These are phyloP conservation scores for Entomortierella parvispora DNA, from an alignment of 192 early-diverging fungal species.

Conservation along the genomic window DNA sequence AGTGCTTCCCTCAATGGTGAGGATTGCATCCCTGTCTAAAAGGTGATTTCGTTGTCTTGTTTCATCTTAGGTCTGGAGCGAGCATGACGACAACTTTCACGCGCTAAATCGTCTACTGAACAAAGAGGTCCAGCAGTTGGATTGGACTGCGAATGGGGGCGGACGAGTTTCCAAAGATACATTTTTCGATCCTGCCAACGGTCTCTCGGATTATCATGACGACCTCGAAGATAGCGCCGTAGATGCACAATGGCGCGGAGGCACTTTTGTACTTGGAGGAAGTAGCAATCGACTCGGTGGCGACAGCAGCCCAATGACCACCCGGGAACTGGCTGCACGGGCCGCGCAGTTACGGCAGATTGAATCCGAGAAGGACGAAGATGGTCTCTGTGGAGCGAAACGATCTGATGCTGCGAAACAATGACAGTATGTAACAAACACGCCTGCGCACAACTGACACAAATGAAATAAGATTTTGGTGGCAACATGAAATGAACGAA, in stretches of 20 bases:
- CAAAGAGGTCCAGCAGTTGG: slow-evolving; percentile 64
- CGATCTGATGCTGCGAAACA: not conserved
- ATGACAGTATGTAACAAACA: not conserved
- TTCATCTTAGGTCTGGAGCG: slow-evolving; percentile 57
- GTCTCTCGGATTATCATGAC: slow-evolving; percentile 36
- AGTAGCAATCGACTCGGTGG: not conserved
- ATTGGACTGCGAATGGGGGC: slow-evolving; percentile 59
- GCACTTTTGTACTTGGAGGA: slow-evolving; percentile 70
- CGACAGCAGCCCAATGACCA: slow-evolving; percentile 9
- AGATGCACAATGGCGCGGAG: slow-evolving; percentile 59
- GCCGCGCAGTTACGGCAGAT: slow-evolving; percentile 70
- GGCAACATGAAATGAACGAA: not conserved
- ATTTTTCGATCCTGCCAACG: slow-evolving; percentile 55
- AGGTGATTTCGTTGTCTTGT: not conserved
- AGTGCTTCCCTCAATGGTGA: too few species aligned
- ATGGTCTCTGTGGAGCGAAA: slow-evolving; percentile 53
- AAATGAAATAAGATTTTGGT: not conserved
- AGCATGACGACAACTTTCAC: slow-evolving; percentile 81
- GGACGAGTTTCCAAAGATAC: slow-evolving; percentile 38
- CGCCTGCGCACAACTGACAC: not conserved
- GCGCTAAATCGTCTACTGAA: slow-evolving; percentile 78
- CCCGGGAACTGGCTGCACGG: slow-evolving; percentile 62
- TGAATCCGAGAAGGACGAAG: slow-evolving; percentile 72
- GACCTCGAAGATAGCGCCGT: slow-evolving; percentile 50
- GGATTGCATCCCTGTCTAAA: too few species aligned